A percentile compares a stretch with the other conserved stretches of the same genome.
phyloP scores from a whole-genome alignment of 129 eudicot genomes.

The Glebionis coronaria region DNA sequence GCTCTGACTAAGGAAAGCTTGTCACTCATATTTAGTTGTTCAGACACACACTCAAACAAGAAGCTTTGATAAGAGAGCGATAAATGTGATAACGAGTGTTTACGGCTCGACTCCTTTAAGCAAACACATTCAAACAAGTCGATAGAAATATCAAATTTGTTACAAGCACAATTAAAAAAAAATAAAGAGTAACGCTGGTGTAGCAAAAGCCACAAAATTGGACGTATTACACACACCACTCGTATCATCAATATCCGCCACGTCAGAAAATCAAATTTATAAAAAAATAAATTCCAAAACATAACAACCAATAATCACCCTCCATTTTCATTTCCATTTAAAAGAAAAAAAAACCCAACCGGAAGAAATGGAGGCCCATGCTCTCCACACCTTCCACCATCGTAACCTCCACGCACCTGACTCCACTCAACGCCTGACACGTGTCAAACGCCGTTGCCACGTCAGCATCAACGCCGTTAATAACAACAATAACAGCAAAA shows the following conservation, averaged over 20 bases:
- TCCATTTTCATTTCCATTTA: not conserved
- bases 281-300: conserved; percentile 4
- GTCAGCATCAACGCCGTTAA: conserved; percentile 25
- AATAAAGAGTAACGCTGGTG: not conserved
- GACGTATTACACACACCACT: conserved; percentile 34
- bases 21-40: too few relatives aligned
- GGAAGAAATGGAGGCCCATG: conserved; percentile 47
- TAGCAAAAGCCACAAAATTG: conserved; percentile 28
- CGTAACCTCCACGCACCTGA: conserved; percentile 21
- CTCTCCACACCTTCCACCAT: conserved; percentile 34
- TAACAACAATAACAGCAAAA: too few relatives aligned
- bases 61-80: too few relatives aligned
- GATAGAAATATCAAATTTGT: too few relatives aligned
- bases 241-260: conserved; percentile 22
- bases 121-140: too few relatives aligned
- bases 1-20: too few relatives aligned
- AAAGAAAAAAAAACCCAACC: too few relatives aligned
- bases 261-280: conserved; percentile 26
- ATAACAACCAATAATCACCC: conserved; percentile 17
- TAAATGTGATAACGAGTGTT: too few relatives aligned
- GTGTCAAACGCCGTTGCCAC: conserved; percentile 32
- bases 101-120: too few relatives aligned
- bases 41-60: too few relatives aligned
- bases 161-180: too few relatives aligned
- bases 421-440: conserved; percentile 4